Evolutionary conservation across 129 eudicot species (phyloP), one percentile per base, ranked within the genome.

Genomic region (Helianthus tuberosus): DNA sequence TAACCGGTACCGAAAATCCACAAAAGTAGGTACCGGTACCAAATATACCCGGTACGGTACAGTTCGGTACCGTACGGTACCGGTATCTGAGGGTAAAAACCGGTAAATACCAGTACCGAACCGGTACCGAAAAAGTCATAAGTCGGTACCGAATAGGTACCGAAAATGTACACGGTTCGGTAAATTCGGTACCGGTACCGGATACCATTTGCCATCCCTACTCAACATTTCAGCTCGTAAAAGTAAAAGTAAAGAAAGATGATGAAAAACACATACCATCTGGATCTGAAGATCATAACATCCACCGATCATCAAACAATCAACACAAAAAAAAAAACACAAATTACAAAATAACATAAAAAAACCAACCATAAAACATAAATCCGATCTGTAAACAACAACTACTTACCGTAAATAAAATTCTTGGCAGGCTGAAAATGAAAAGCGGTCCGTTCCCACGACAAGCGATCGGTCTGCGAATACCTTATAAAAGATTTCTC

Each of bases 341-440:
- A 2, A 13, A n/a, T 39, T 11, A 32, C 8, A 8, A 48, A 60
- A 36, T 29, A 6, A 59, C 13, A 15, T 0, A 46, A 11, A 48
- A 49, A 68, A 48, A 27, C 49, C 5, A 58, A 44, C 23, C 11
- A 46, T 23, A 16, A 69, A 50, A 4, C 35, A 11, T 0, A 25
- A 72, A 29, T 43, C 8, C 20, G 46, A 46, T 73, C 32, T 35
- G 25, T 23, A 46, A 36, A 23, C 12, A 14, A 0, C 39, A 62
- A 5, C 43, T 8, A 5, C 43, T 8, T 68, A 93, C 98, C 98
- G 68, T 84, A 88, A 84, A 93, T 90, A 90, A 92, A 93, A 71
- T 93, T 93, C 55, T 90, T 72, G 17, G 86, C 81, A 0, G 97
- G 98, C 54, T 90, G 98, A 76, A 90, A 93, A 67, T 93, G 98